These are phyloP conservation scores for Harrya chromipes DNA, from an alignment of 768 basidiomycete genomes.

Conservation along the genomic window DNA sequence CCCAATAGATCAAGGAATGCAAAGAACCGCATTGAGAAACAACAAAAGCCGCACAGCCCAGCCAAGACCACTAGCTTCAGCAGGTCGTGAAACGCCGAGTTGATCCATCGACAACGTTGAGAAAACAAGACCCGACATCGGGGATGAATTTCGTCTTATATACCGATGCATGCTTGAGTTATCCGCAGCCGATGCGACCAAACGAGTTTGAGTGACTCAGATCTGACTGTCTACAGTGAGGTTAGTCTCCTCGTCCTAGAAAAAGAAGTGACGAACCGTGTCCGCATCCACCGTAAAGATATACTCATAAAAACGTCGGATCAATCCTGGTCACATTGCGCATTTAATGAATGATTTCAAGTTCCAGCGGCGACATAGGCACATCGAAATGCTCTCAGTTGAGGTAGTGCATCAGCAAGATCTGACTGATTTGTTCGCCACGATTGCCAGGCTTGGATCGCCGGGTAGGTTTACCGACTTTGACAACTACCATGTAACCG, in stretches of 20 bases:
- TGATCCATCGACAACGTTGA: conserved; percentile 95
- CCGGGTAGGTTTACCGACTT: conserved; percentile 92
- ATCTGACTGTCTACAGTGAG: conserved; percentile 67
- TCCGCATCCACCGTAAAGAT: conserved; percentile 97
- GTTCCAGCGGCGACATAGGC: conserved; percentile 88
- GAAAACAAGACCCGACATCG: conserved; percentile 87
- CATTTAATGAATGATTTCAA: conserved; percentile 98
- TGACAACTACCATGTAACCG: conserved; percentile 88
- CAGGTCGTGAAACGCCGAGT: conserved; percentile 92
- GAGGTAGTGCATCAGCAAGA: conserved; percentile 83
- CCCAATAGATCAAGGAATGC: conserved; percentile 91
- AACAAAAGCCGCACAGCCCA: conserved; percentile 91
- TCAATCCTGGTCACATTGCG: conserved; percentile 96
- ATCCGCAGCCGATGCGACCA: conserved; percentile 84
- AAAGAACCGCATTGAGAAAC: conserved; percentile 97
- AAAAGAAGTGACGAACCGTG: conserved; percentile 52
- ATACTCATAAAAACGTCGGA: conserved; percentile 96
- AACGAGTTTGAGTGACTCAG: conserved; percentile 87
- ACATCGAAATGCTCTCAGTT: conserved; percentile 92
- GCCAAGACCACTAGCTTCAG: conserved; percentile 84
- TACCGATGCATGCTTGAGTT: conserved; percentile 87
- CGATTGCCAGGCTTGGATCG: conserved; percentile 89
- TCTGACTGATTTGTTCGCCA: conserved; percentile 92
- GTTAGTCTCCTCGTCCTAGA: not conserved
- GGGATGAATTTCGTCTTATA: conserved; percentile 94